Evolutionary conservation across 2,329 filamentous ascomycete species (phyloP).

Genomic region (Pseudogymnoascus sp.): DNA sequence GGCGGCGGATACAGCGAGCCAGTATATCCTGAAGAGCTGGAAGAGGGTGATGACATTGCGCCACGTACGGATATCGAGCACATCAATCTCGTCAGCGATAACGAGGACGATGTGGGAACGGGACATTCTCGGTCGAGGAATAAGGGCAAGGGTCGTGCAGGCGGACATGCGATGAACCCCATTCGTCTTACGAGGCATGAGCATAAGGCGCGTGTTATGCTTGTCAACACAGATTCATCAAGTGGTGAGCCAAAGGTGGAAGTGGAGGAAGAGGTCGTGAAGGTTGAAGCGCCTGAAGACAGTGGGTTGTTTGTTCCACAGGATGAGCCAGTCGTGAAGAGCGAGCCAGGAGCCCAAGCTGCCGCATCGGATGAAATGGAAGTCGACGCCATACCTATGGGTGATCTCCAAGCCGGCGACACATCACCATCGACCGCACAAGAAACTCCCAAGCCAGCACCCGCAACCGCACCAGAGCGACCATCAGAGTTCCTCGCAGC

Average conservation of each 20-base stretch:
- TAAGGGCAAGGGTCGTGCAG: slow-evolving; percentile 14
- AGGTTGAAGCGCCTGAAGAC: slow-evolving; percentile 2
- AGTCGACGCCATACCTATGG: slow-evolving; percentile 3
- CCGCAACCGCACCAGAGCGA: background rate
- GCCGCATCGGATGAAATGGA: background rate
- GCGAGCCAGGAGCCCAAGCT: background rate
- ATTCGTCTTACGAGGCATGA: slow-evolving; percentile 23
- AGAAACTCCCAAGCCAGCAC: background rate
- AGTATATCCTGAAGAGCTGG: slow-evolving; percentile 21
- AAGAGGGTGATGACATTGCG: slow-evolving; percentile 14
- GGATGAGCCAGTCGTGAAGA: slow-evolving; percentile 1
- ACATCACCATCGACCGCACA: background rate
- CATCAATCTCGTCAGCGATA: slow-evolving; percentile 20
- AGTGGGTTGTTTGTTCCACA: background rate
- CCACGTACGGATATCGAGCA: slow-evolving; percentile 23
- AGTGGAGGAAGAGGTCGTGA: background rate
- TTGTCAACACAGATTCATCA: slow-evolving; percentile 20
- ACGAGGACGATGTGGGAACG: slow-evolving; percentile 15
- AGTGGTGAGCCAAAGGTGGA: background rate
- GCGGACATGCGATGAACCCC: slow-evolving; percentile 18
- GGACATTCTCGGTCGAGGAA: background rate
- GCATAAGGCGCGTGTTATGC: slow-evolving; percentile 23
- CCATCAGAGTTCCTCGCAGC: slow-evolving; percentile 1
- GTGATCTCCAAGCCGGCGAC: background rate
- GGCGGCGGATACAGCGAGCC: slow-evolving; percentile 14